phyloP scores from a whole-genome alignment of 331 rosid genomes.

The Phaseolus coccineus region DNA sequence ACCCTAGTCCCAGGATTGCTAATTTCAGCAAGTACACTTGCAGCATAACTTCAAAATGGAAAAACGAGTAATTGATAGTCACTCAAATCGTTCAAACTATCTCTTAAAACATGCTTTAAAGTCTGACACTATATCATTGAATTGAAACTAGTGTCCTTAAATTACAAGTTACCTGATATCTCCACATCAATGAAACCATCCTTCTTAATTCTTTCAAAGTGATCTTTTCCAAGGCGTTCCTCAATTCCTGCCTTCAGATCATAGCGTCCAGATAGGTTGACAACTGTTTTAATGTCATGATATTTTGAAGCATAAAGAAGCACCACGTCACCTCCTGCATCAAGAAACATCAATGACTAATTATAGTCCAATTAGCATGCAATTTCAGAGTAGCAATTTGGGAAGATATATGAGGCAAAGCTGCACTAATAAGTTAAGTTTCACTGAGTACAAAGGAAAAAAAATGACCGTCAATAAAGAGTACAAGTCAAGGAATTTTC shows the following conservation, averaged over 20 bases:
- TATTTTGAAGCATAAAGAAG: constrained; percentile 80
- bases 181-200: constrained; percentile 79
- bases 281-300: constrained; percentile 62
- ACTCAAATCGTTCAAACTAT: constrained; percentile 31
- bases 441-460: constrained; percentile 1
- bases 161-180: constrained; percentile 58
- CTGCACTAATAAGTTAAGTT: constrained; percentile 23
- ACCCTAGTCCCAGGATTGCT: not conserved
- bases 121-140: constrained; percentile 18
- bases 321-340: constrained; percentile 78
- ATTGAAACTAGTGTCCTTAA: constrained; percentile 33
- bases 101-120: constrained; percentile 15
- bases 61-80: constrained; percentile 18
- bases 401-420: constrained; percentile 6
- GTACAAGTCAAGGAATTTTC: not conserved
- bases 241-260: constrained; percentile 66
- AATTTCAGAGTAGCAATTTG: constrained; percentile 6
- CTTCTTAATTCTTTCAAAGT: constrained; percentile 62
- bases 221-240: constrained; percentile 70
- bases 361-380: constrained; percentile 24
- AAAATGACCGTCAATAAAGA: constrained; percentile 11
- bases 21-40: constrained; percentile 2
- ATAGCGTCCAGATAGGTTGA: constrained; percentile 83
- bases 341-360: constrained; percentile 17
- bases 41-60: constrained; percentile 28